Conservation (phyloP, 228 moss, liverwort and hornwort species). For the Sphagnum fallax region DNA sequence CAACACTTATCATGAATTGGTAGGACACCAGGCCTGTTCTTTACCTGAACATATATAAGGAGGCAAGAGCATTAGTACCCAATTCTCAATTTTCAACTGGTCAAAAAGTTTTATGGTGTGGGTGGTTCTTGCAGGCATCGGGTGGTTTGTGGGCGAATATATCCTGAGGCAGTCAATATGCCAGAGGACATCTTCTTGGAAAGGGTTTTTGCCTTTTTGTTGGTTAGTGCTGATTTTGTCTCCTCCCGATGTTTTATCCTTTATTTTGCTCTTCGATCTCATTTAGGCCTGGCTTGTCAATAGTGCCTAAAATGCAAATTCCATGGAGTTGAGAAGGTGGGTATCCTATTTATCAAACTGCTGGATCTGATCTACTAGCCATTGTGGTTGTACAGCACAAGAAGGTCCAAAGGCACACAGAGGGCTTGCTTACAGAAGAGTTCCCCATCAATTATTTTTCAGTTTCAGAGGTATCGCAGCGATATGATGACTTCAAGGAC, state of each 20-base stretch:
- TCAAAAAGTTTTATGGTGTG: not conserved
- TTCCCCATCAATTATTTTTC: constrained; percentile 97
- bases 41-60: too few relatives aligned
- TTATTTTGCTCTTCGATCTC: too few relatives aligned
- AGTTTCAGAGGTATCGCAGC: constrained; percentile 80
- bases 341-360: too few relatives aligned
- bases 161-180: constrained; percentile 73
- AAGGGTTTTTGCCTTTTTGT: constrained; percentile 74
- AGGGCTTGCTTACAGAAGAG: constrained; percentile 73
- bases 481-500: constrained; percentile 66
- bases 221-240: constrained; percentile 31
- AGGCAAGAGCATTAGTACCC: too few relatives aligned
- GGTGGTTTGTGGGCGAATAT: constrained; percentile 81
- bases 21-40: too few relatives aligned
- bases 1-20: too few relatives aligned
- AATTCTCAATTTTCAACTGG: too few relatives aligned
- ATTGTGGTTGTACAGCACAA: constrained; percentile 49
- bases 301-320: too few relatives aligned
- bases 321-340: too few relatives aligned
- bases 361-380: too few relatives aligned
- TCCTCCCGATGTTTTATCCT: too few relatives aligned
- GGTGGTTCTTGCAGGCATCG: constrained; percentile 46
- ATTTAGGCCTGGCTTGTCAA: too few relatives aligned
- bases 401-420: constrained; percentile 79
- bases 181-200: constrained; percentile 79